Conservation (phyloP, 2,329 filamentous ascomycete species). For the Cladophialophora carrionii region DNA sequence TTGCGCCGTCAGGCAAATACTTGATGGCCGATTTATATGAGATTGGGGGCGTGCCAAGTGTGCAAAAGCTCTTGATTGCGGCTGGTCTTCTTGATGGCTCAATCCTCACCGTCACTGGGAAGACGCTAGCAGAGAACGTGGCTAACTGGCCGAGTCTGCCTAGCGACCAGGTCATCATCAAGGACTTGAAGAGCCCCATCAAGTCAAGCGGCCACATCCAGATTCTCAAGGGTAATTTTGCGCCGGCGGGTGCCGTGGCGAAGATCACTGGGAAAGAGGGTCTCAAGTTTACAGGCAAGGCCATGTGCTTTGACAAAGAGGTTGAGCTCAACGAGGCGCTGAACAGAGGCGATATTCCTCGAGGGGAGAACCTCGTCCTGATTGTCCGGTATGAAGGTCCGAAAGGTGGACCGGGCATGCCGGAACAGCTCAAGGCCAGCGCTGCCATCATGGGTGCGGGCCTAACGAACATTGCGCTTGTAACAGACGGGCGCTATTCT, state of each 20-base stretch:
- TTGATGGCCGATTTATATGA: slow-evolving; percentile 87
- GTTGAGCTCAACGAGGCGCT: slow-evolving; percentile 75
- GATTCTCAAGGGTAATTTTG: slow-evolving; percentile 83
- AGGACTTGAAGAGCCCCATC: slow-evolving; percentile 78
- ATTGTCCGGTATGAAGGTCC: slow-evolving; percentile 94
- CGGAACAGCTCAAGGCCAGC: slow-evolving; percentile 85
- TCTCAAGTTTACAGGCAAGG: slow-evolving; percentile 75
- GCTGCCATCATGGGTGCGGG: slow-evolving; percentile 93
- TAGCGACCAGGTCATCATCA: slow-evolving; percentile 80
- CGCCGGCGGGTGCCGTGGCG: slow-evolving; percentile 84
- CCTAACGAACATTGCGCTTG: slow-evolving; percentile 81
- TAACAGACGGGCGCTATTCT: slow-evolving; percentile 88
- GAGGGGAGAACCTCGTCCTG: slow-evolving; percentile 80
- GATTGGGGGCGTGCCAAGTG: slow-evolving; percentile 80
- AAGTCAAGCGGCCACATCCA: slow-evolving; percentile 86
- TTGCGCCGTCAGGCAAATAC: slow-evolving; percentile 81
- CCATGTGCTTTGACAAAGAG: slow-evolving; percentile 86
- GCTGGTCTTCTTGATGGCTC: slow-evolving; percentile 73
- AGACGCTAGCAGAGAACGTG: slow-evolving; percentile 81
- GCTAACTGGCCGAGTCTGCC: slow-evolving; percentile 74
- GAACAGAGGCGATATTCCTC: slow-evolving; percentile 68
- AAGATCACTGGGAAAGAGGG: slow-evolving; percentile 98
- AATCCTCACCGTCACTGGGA: slow-evolving; percentile 81
- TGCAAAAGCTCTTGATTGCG: slow-evolving; percentile 82
- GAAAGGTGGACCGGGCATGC: slow-evolving; percentile 93